Evolutionary conservation across 2,329 filamentous ascomycete species (phyloP), one percentile per base, ranked within the genome.

Genomic region (Bertia moriformis): DNA sequence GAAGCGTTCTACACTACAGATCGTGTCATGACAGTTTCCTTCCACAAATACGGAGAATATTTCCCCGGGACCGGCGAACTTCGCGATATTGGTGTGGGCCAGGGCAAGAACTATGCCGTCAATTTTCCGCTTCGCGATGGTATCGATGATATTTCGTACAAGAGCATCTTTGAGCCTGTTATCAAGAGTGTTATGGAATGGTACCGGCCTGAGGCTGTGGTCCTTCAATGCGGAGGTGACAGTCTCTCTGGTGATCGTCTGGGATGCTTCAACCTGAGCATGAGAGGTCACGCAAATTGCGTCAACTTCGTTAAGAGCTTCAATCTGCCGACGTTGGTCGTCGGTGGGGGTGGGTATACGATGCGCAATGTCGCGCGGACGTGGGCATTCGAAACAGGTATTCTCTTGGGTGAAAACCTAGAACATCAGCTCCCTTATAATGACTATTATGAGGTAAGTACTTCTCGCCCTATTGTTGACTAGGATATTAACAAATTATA

Each of bases 31-130:
- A 94, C 87, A 0, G 78, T 91, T 14, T 93, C 84, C 0, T 93
- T 91, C 59, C 87, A 98, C 67, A 95, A 96, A 57, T 96, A 94
- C 57, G 89, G 91, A 54, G 86, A 85, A 61, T 95, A 93, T 62
- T 95, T 94, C 59, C 88, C 88, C 0, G 88, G 87, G 37, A 95
- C 88, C 2, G 88, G 88, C 40, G 83, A 87, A 47, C 78, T 91
- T 41, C 71, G 86, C 45, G 85, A 89, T 52, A 87, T 86, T 39
- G 88, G 88, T 20, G 80, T 88, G 43, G 93, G 91, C 44, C 71
- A 81, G 17, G 88, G 88, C 44, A 91, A 91, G 53, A 80, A 93
- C 53, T 91, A 94, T 53, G 75, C 85, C 4, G 78, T 94, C 55
- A 95, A 94, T 58, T 89, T 93, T 39, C 88, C 88, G 0, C 73